Conservation (phyloP, 495 filamentous ascomycete species). For the Tuber aestivum region DNA sequence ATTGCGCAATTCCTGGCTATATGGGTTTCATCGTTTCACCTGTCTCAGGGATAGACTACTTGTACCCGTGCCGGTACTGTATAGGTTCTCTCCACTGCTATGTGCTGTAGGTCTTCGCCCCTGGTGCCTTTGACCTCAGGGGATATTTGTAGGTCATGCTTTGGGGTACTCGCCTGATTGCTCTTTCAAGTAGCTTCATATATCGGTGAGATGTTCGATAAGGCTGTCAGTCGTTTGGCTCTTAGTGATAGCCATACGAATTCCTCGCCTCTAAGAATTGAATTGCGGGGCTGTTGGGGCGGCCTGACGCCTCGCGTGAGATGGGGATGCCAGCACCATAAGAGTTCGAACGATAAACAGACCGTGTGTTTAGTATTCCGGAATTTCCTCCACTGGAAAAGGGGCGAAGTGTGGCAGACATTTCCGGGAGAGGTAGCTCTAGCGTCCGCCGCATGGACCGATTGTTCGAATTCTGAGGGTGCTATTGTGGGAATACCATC, state of each 20-base stretch:
- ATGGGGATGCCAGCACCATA: too few species aligned
- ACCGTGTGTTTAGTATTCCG: too few species aligned
- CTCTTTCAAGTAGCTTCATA: neutral
- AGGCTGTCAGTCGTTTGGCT: neutral
- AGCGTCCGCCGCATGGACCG: too few species aligned
- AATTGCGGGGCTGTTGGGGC: neutral
- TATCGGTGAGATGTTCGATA: neutral
- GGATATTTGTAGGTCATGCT: neutral
- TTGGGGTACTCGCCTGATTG: neutral
- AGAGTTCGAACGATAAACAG: too few species aligned
- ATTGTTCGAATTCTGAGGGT: too few species aligned
- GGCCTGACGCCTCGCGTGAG: too few species aligned
- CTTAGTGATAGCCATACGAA: neutral
- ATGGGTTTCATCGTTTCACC: neutral
- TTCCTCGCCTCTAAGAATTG: neutral
- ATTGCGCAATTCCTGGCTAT: neutral
- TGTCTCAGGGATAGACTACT: neutral
- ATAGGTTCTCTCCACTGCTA: neutral
- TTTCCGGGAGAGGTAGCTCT: too few species aligned
- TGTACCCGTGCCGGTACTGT: too few species aligned
- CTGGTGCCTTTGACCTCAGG: neutral
- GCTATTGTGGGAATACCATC: neutral
- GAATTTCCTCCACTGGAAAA: too few species aligned
- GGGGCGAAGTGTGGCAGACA: too few species aligned
- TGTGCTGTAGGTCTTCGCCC: neutral